Evolutionary conservation across 495 filamentous ascomycete genomes (phyloP).

Genomic region (Lasiosphaeria miniovina): DNA sequence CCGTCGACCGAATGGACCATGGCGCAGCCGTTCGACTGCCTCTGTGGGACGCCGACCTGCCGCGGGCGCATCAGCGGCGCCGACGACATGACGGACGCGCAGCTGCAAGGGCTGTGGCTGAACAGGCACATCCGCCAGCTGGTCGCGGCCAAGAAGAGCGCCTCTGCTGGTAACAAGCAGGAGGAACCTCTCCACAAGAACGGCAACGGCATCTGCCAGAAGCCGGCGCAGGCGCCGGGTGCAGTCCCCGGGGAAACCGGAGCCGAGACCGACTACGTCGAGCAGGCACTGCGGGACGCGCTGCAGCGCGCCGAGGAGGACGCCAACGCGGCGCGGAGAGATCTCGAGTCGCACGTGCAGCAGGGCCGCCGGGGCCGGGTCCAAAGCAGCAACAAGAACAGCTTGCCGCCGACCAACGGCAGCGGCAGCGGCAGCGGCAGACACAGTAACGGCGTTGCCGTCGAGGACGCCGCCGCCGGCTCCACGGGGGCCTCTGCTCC

Average conservation of each 20-base stretch:
- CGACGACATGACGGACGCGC: constrained; percentile 43
- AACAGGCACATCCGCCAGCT: constrained; percentile 55
- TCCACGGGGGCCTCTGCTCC: constrained; percentile 18
- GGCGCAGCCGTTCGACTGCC: constrained; percentile 69
- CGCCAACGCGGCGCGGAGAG: constrained; percentile 34
- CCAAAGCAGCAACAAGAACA: not conserved
- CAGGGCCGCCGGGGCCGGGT: not conserved
- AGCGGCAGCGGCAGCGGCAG: constrained; percentile 2
- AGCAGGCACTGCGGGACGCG: constrained; percentile 31
- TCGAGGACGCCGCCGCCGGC: constrained; percentile 1
- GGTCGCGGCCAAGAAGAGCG: constrained; percentile 24
- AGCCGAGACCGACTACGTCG: constrained; percentile 20
- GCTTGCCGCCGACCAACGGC: not conserved
- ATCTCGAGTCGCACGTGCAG: constrained; percentile 33
- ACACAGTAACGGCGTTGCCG: not conserved
- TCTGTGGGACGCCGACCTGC: constrained; percentile 53
- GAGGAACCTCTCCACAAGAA: not conserved
- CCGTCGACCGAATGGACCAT: constrained; percentile 74
- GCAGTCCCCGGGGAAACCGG: no score
- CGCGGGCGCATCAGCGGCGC: constrained; percentile 54
- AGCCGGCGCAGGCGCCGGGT: no score
- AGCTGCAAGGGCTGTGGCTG: constrained; percentile 50
- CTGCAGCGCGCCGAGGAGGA: constrained; percentile 39
- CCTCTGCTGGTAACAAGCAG: not conserved
- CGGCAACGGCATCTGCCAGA: not conserved